Conservation (phyloP, 2,329 filamentous ascomycete species). For the Rachicladosporium sp. region DNA sequence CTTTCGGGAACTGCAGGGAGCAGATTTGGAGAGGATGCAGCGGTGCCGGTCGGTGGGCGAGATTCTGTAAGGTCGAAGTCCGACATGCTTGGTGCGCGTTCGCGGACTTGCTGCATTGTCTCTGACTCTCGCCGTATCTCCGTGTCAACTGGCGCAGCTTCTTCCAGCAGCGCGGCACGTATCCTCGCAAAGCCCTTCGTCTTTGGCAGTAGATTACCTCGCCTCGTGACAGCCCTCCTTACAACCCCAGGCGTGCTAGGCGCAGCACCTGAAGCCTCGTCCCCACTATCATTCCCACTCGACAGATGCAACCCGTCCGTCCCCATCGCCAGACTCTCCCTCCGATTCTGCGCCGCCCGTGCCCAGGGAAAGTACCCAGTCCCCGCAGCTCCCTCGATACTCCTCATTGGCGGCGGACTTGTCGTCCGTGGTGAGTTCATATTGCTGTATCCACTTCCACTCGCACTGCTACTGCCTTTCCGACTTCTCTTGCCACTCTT, state of each 20-base stretch:
- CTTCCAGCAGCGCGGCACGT: constrained; percentile 76
- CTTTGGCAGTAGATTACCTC: constrained; percentile 87
- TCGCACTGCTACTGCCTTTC: constrained; percentile 50
- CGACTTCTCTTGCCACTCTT: constrained; percentile 39
- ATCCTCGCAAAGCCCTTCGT: constrained; percentile 93
- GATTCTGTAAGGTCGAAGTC: constrained; percentile 23
- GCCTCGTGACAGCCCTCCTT: constrained; percentile 67
- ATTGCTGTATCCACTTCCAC: constrained; percentile 57
- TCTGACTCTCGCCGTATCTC: constrained; percentile 87
- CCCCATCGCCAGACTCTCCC: constrained; percentile 83
- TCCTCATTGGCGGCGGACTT: constrained; percentile 58
- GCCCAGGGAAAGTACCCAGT: constrained; percentile 25
- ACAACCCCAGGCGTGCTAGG: constrained; percentile 59
- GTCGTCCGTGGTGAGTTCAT: constrained; percentile 58
- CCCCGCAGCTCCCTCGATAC: constrained; percentile 36
- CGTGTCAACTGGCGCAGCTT: constrained; percentile 73
- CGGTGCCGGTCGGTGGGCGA: constrained; percentile 40
- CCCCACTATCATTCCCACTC: constrained; percentile 67
- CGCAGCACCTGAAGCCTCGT: constrained; percentile 42
- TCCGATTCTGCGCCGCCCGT: constrained; percentile 39
- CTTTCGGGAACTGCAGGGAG: constrained; percentile 45
- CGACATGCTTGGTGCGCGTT: constrained; percentile 53
- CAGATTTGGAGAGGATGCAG: constrained; percentile 57
- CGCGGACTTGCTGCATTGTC: constrained; percentile 87
- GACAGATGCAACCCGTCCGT: constrained; percentile 78